These are phyloP conservation scores for Trematosphaeria pertusa DNA, from an alignment of 2,329 filamentous ascomycete species.

Conservation along the genomic window DNA sequence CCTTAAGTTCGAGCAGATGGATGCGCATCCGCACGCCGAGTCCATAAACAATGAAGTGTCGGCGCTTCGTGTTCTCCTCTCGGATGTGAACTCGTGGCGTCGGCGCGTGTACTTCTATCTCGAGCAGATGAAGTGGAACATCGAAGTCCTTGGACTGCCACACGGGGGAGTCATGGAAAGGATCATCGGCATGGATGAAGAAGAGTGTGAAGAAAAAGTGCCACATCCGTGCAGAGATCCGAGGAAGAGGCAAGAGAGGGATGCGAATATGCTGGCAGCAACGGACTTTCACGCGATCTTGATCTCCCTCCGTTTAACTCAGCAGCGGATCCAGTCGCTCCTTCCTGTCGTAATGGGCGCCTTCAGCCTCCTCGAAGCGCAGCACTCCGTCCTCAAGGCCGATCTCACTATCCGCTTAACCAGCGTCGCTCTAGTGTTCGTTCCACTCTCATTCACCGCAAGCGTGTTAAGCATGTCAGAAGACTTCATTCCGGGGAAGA, in stretches of 20 bases:
- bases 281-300: not conserved
- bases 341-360: constrained; percentile 13
- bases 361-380: constrained; percentile 13
- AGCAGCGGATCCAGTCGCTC: constrained; percentile 10
- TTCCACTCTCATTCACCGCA: constrained; percentile 9
- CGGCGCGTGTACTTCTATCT: constrained; percentile 11
- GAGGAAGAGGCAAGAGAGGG: too few species aligned
- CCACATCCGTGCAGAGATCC: too few species aligned
- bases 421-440: constrained; percentile 6
- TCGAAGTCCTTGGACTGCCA: constrained; percentile 2
- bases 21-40: constrained; percentile 8
- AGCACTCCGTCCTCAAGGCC: constrained; percentile 5
- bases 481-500: constrained; percentile 6
- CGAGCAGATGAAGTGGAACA: constrained; percentile 12
- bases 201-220: too few species aligned
- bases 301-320: constrained; percentile 3
- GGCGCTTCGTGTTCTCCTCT: constrained; percentile 1
- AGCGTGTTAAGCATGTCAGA: constrained; percentile 12
- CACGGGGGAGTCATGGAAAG: too few species aligned
- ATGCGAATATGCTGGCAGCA: too few species aligned
- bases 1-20: constrained; percentile 14
- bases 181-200: too few species aligned
- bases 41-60: constrained; percentile 7
- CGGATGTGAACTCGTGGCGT: constrained; percentile 9
- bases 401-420: constrained; percentile 11